Base-by-base conservation (phyloP, 192 early-diverging fungal genomes). In the Phycomyces nitens region DNA sequence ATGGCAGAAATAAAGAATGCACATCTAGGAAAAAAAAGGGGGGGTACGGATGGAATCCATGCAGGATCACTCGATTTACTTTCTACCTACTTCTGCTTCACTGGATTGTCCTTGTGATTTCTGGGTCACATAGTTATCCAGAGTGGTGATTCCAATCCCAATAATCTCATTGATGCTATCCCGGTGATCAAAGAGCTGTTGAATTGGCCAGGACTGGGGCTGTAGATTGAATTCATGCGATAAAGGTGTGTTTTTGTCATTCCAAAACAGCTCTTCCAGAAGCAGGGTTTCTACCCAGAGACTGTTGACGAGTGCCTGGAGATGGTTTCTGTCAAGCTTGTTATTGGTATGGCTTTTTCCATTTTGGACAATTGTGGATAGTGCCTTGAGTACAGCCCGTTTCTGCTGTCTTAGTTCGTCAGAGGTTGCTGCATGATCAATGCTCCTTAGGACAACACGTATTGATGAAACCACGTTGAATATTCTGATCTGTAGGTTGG, bases 331-430 rank as follows among this genome's bases (percentile, higher is more conserved):
- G 27, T 58, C 57, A 26, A 22, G 40, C n/a, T 43, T 7, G 23
- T 22, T 43, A 47, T 41, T 41, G 4, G 58, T 44, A 6, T 41
- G 18, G 44, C 22, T 44, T 18, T n/a, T 29, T 21, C 21, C 58
- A 38, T 49, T 60, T 44, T 60, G 58, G 11, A 60, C 58, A 8
- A 60, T 41, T 44, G 20, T 60, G 40, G 38, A 41, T 18, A 60
- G 58, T 27, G 43, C 58, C 2, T 47, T 14, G 12, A 47, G 44
- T 14, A 47, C 44, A 14, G 18, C 44, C 12, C 18, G 12, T 18
- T 47, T 47, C 11, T 47, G 44, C 44, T 47, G 44, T 47, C 18
- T 47, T n/a, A 47, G 44, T n/a, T 14, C 18, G 44, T 47, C 44
- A 47, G 44, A 18, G 44, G 44, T 47, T 11, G 12, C 44, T n/a